These are phyloP conservation scores for Acacia pycnantha DNA, from an alignment of 331 rosid species.

Conservation along the genomic window DNA sequence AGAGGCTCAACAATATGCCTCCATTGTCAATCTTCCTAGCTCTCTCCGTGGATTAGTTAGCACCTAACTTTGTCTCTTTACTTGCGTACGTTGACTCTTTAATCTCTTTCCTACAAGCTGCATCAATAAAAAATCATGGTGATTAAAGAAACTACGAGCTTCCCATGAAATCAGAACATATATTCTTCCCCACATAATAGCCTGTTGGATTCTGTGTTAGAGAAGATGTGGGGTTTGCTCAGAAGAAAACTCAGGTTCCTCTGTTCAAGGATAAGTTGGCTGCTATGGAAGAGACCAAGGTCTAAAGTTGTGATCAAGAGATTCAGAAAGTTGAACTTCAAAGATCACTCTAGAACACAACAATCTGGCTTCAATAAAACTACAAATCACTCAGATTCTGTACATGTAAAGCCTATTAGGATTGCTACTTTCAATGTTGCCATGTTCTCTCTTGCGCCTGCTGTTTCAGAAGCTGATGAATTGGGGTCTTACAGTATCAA, in stretches of 20 bases:
- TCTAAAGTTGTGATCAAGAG: slow-evolving; percentile 74
- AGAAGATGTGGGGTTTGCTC: slow-evolving; percentile 43
- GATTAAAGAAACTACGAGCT: slow-evolving; percentile 13
- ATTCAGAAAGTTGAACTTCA: slow-evolving; percentile 56
- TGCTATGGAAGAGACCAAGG: slow-evolving; percentile 63
- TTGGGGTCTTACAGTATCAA: slow-evolving; percentile 28
- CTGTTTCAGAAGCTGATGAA: slow-evolving; percentile 57
- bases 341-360: slow-evolving; percentile 33
- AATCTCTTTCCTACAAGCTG: background rate
- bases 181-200: background rate
- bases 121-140: slow-evolving; percentile 9
- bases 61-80: slow-evolving; percentile 39
- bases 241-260: slow-evolving; percentile 55
- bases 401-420: slow-evolving; percentile 51
- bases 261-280: slow-evolving; percentile 60
- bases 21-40: slow-evolving; percentile 58
- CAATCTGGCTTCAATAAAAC: slow-evolving; percentile 28
- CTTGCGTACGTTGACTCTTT: slow-evolving; percentile 13
- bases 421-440: slow-evolving; percentile 85
- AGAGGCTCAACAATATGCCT: slow-evolving; percentile 53
- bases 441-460: slow-evolving; percentile 92
- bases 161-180: slow-evolving; percentile 14
- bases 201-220: slow-evolving; percentile 16
- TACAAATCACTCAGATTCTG: slow-evolving; percentile 30
- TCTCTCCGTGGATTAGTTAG: slow-evolving; percentile 45